Evolutionary conservation across 345 rosid genomes (phyloP).

Genomic region (Populus tremula): DNA sequence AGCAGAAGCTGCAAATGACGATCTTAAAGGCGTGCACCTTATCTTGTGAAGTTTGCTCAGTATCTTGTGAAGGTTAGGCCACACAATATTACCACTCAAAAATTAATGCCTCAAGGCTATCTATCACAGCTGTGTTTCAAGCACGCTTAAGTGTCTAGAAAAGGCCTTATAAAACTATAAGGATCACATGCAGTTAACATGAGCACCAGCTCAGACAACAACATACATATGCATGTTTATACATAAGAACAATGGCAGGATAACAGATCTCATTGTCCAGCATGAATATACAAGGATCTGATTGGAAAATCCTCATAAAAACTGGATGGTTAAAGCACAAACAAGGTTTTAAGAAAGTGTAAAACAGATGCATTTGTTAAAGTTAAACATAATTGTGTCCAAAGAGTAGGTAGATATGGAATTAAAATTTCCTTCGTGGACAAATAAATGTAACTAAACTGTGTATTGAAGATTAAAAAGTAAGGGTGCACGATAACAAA

Average conservation of each 20-base stretch:
- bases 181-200: not conserved
- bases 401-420: not conserved
- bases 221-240: not conserved
- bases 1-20: not conserved
- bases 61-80: not conserved
- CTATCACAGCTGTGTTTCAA: not conserved
- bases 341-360: not conserved
- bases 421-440: not conserved
- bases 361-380: not conserved
- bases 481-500: conserved; percentile 6
- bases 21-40: not conserved
- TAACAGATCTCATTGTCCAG: not conserved
- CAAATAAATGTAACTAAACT: not conserved
- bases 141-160: not conserved
- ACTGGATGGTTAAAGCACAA: not conserved
- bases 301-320: conserved; percentile 4
- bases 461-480: conserved; percentile 13
- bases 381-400: not conserved
- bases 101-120: not conserved
- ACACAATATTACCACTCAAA: not conserved
- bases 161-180: not conserved
- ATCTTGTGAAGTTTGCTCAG: not conserved
- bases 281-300: not conserved
- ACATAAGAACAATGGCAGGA: not conserved
- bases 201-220: not conserved